Evolutionary conservation across 495 filamentous ascomycete genomes (phyloP), one percentile per base, ranked within the genome.

Genomic region (Penicillium chermesinum): DNA sequence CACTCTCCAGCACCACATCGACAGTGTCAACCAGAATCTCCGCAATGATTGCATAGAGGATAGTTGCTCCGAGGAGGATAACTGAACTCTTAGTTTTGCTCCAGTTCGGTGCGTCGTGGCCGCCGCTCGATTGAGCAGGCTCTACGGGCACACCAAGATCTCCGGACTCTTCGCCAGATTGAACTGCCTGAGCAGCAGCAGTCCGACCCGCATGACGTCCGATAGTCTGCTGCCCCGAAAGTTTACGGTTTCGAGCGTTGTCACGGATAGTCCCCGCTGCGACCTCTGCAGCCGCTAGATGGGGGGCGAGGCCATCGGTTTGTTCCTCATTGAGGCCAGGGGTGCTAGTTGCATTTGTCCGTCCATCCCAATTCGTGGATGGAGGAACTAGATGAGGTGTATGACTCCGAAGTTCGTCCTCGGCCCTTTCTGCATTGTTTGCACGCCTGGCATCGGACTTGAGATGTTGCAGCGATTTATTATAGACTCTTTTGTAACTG

Each of bases 21-120:
- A 99, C 93, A 0, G 90, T 97, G 61, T 94, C 84, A 37, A 99
- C 93, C 15, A 99, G 72, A 32, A 99, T 96, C 69, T 99, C 93
- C 15, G 93, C 93, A 57, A 99, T 93, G 44, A 97, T 70, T 16
- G 93, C 94, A 61, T 99, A 99, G 43, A 95, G 81, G 14, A 99
- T 50, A 0, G 93, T 99, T 21, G 93, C 93, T 7, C 83, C 86
- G 52, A 96, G 81, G 14, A 99, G 74, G 46, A 99, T 90, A 51
- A 96, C 67, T 3, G 89, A 77, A 71, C 86, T 91, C 77, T 96
- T 96, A 32, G 79, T 79, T 53, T 88, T 84, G 50, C 91, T 88
- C 93, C 93, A 99, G 60, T 99, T 99, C 0, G 93, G 93, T 13
- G 93, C 93, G 67, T 99, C 93, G 59, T 99, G 94, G 22, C 94